phyloP scores from a whole-genome alignment of 495 filamentous ascomycete genomes.

The Choiromyces venosus region DNA sequence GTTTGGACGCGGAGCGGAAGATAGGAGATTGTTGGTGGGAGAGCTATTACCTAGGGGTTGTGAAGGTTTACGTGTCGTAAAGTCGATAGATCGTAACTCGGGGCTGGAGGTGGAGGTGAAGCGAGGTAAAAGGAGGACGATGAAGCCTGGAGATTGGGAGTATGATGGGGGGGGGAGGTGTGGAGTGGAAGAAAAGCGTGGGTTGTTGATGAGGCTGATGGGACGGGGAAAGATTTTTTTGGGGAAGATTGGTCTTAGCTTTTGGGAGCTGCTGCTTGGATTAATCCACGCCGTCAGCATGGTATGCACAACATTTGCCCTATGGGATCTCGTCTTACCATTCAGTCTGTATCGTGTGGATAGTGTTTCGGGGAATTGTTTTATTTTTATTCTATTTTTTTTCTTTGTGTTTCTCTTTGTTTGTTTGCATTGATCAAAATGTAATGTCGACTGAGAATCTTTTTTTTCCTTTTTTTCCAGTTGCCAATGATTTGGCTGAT shows the following conservation, averaged over 20 bases:
- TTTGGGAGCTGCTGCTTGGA: neutral
- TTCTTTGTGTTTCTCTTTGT: constrained; percentile 1
- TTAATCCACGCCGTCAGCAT: neutral
- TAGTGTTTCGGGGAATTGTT: neutral
- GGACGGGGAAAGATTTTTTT: neutral
- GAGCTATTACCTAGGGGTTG: neutral
- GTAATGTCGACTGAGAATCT: neutral
- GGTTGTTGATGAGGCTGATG: constrained; percentile 1
- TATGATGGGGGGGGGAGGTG: neutral
- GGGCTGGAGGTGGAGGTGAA: neutral
- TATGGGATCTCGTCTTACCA: neutral
- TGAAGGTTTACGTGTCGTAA: neutral
- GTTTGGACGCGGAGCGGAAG: neutral
- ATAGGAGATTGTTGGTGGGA: neutral
- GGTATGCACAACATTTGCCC: neutral
- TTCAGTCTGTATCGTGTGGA: neutral
- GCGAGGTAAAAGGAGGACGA: neutral
- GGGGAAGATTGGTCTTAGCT: neutral
- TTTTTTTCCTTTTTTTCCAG: neutral
- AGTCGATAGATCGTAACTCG: neutral
- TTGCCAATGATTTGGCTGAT: neutral
- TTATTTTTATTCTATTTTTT: neutral
- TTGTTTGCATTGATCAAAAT: neutral
- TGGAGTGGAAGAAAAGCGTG: neutral
- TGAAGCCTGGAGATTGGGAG: neutral